These are phyloP conservation scores for Diaporthe batatas DNA, from an alignment of 2,329 filamentous ascomycete genomes.

Conservation along the genomic window DNA sequence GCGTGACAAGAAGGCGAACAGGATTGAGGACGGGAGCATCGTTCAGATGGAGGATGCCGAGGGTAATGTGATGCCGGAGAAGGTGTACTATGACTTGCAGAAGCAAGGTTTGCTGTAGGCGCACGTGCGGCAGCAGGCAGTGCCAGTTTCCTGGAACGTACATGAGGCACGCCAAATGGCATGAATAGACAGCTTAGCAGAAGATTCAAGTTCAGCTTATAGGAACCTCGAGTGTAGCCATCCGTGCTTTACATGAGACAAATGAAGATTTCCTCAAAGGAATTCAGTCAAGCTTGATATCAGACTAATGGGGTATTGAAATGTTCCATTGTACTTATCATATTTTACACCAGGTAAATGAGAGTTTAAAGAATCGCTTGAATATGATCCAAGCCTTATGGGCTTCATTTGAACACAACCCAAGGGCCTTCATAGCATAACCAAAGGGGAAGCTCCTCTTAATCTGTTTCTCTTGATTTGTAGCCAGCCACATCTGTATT, in stretches of 20 bases:
- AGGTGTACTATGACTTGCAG: constrained; percentile 95
- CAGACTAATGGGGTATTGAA: not conserved
- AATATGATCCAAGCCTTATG: no score
- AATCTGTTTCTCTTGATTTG: not conserved
- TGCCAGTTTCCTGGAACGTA: not conserved
- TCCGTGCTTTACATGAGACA: not conserved
- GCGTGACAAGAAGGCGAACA: constrained; percentile 83
- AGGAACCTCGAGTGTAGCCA: not conserved
- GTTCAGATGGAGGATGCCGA: constrained; percentile 99
- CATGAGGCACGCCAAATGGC: not conserved
- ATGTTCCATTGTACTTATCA: not conserved
- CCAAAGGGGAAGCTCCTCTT: not conserved
- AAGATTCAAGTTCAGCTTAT: not conserved
- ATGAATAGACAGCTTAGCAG: not conserved
- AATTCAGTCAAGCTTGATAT: not conserved
- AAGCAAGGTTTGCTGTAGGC: constrained; percentile 83
- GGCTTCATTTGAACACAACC: not conserved
- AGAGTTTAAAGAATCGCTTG: not conserved
- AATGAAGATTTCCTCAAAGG: not conserved
- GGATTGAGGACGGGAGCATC: constrained; percentile 82
- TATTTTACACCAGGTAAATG: not conserved
- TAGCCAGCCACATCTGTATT: no score
- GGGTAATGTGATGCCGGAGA: constrained; percentile 99
- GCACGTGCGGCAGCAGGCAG: not conserved
- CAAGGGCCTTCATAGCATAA: not conserved